These are phyloP conservation scores for Colletotrichum plurivorum DNA, from an alignment of 2,329 filamentous ascomycete genomes.

Conservation along the genomic window DNA sequence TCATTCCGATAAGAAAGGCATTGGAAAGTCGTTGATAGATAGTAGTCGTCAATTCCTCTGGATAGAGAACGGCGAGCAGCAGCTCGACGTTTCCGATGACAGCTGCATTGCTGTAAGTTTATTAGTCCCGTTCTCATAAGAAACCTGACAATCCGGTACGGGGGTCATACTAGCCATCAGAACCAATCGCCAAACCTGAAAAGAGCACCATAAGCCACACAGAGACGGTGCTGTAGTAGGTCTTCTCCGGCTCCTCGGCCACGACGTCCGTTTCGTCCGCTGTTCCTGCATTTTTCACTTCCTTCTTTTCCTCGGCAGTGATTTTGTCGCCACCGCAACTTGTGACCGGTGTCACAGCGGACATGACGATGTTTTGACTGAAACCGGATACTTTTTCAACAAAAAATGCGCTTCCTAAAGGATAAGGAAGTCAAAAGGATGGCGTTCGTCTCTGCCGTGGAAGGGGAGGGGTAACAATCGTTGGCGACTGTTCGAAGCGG, in stretches of 20 bases:
- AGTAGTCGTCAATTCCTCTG: conserved; percentile 55
- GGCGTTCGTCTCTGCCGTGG: too few species aligned
- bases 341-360: too few species aligned
- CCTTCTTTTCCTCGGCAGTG: background rate
- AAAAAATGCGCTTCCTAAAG: background rate
- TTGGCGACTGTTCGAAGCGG: background rate
- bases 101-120: conserved; percentile 53
- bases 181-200: conserved; percentile 60
- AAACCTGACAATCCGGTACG: conserved; percentile 18
- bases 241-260: conserved; percentile 41
- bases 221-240: conserved; percentile 56
- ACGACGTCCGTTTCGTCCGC: background rate
- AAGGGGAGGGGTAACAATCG: background rate
- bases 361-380: background rate
- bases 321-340: background rate
- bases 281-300: background rate
- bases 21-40: conserved; percentile 68
- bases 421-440: too few species aligned
- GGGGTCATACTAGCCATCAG: conserved; percentile 56
- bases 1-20: conserved; percentile 68
- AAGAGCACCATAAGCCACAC: conserved; percentile 61
- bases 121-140: conserved; percentile 17
- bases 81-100: conserved; percentile 62
- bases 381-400: background rate
- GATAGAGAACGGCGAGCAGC: conserved; percentile 57